Evolutionary conservation across 2,329 filamentous ascomycete genomes (phyloP), one percentile per base, ranked within the genome.

Genomic region (Paraphaeosphaeria sporulosa): DNA sequence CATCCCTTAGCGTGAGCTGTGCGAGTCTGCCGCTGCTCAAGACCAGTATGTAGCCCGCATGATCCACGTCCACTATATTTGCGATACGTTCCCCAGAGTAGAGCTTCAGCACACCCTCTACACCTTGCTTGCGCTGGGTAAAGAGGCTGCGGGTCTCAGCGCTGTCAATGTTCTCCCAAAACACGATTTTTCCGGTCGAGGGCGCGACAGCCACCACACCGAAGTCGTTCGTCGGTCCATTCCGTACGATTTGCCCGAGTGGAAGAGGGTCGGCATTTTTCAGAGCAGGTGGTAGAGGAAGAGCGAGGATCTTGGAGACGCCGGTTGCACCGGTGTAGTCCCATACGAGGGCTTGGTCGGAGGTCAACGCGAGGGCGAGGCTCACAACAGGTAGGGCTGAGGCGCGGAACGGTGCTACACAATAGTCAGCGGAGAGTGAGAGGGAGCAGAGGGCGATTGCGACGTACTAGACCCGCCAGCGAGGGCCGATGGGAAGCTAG

Each of bases 81-180:
- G 87, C 87, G 10, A 94, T 89, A 52, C 85, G 85, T 77, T 99
- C 95, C 48, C 92, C 90, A 0, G 90, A 91, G 56, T 90, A 87
- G 79, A 97, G 69, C 62, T 90, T 90, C 63, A 97, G 87, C 2
- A 82, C 82, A 48, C 91, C 88, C 71, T 96, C 92, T 17, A 96
- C 87, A 17, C 92, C 92, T 65, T 89, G 90, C 65, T 91, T 89
- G 71, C 92, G 91, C 74, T 96, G 90, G 65, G 91, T 90, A 71
- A 94, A 91, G 43, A 96, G 87, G 64, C 91, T 92, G 57, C 96
- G 85, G 0, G 92, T 93, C 42, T 93, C 91, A 10, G 93, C 93
- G 76, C 89, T 93, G 58, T 94, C 93, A 64, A 98, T 91, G 42
- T 93, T 96, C 76, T 98, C 95, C 93, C 95, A 98, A 77, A 95